Conservation (phyloP, 768 basidiomycete species). For the Kockovaella imperatae region DNA sequence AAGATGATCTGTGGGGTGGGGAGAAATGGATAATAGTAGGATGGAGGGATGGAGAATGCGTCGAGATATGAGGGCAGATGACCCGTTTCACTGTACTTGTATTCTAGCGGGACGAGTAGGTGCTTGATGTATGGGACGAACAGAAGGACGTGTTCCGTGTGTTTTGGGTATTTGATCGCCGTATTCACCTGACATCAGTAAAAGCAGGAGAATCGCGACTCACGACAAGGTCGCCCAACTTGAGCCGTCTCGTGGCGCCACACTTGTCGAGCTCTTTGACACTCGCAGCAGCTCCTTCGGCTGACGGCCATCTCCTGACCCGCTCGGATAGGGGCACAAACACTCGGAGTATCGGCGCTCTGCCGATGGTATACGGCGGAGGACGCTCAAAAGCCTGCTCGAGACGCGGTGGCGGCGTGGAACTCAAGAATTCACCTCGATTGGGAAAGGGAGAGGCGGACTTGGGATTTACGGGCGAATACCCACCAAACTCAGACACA, state of each 20-base stretch:
- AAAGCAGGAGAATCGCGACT: not conserved
- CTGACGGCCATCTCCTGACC: conserved; percentile 38
- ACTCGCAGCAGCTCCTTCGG: conserved; percentile 32
- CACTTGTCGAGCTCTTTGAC: conserved; percentile 40
- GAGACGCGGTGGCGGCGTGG: conserved; percentile 9
- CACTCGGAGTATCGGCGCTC: conserved; percentile 38
- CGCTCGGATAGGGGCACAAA: conserved; percentile 39
- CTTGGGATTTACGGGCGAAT: conserved; percentile 1
- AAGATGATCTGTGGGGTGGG: conserved; percentile 38
- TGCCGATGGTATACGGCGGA: conserved; percentile 29
- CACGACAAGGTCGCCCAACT: conserved; percentile 37
- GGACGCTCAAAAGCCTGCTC: conserved; percentile 42
- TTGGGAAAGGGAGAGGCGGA: not conserved
- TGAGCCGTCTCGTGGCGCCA: conserved; percentile 33
- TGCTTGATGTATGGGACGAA: conserved; percentile 38
- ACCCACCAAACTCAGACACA: conserved; percentile 5
- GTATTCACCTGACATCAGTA: conserved; percentile 32
- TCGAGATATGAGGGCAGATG: conserved; percentile 42
- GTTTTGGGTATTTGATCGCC: conserved; percentile 27
- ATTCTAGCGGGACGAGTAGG: conserved; percentile 39
- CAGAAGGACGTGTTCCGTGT: conserved; percentile 35
- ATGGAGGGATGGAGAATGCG: conserved; percentile 40
- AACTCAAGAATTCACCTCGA: not conserved
- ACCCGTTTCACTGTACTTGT: conserved; percentile 20
- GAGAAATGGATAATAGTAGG: conserved; percentile 42